A percentile compares a stretch with the other conserved stretches of the same genome.
These are phyloP conservation scores for Pleurotus sapidus DNA, from an alignment of 768 basidiomycete species.

Conservation along the genomic window DNA sequence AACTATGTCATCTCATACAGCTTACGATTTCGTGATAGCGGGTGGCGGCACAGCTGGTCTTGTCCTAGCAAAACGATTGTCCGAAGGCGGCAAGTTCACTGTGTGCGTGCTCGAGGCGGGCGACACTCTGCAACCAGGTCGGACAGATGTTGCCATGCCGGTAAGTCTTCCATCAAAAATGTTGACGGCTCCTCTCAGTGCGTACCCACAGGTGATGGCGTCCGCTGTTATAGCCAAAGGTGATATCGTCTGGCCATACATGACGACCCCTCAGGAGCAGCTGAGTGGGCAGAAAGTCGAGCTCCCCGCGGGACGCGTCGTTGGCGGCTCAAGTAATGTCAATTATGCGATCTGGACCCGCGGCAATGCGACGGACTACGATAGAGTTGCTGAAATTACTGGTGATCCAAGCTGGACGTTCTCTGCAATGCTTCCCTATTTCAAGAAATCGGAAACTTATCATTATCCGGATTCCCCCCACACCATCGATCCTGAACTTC, in stretches of 20 bases:
- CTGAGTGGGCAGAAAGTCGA: neutral
- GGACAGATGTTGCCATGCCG: neutral
- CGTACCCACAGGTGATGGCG: neutral
- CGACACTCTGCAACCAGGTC: conserved; percentile 5
- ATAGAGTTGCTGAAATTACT: neutral
- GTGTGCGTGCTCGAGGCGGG: conserved; percentile 33
- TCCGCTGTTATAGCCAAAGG: neutral
- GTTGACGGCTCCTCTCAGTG: neutral
- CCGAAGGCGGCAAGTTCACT: conserved; percentile 26
- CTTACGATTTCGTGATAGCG: conserved; percentile 12
- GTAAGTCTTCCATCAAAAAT: neutral
- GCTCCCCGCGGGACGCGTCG: neutral
- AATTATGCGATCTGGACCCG: neutral
- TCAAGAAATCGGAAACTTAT: neutral
- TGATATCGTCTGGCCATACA: neutral
- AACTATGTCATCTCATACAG: neutral
- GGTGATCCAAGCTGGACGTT: neutral
- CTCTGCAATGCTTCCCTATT: neutral
- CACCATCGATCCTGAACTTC: neutral
- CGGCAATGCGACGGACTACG: conserved; percentile 1
- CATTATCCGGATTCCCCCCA: neutral
- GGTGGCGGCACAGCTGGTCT: conserved; percentile 27
- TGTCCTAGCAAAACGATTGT: conserved; percentile 33
- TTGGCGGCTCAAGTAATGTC: neutral
- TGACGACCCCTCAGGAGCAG: neutral